phyloP scores from a whole-genome alignment of 441 rosid genomes.

The Kokia cookei region DNA sequence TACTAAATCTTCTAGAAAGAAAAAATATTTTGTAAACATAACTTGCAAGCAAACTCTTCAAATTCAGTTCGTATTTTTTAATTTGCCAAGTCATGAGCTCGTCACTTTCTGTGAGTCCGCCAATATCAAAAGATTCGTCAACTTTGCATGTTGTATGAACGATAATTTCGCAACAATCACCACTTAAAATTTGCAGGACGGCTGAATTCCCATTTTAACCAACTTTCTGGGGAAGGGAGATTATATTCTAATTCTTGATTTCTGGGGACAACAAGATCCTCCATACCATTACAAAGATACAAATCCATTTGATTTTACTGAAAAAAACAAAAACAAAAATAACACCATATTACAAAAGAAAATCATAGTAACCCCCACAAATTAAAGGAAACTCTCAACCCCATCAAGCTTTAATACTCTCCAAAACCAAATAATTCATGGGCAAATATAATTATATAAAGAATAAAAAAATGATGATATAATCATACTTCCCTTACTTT shows the following conservation, averaged over 20 bases:
- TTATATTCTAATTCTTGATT: constrained; percentile 41
- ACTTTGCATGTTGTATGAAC: no score
- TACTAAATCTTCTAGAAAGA: no score
- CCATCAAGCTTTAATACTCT: not conserved
- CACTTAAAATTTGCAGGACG: constrained; percentile 20
- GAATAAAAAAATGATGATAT: not conserved
- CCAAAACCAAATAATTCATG: not conserved
- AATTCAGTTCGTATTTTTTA: no score
- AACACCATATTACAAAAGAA: not conserved
- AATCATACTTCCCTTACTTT: not conserved
- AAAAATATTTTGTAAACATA: no score
- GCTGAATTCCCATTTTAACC: constrained; percentile 50
- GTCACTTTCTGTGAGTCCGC: no score
- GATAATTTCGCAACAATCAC: no score
- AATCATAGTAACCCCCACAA: not conserved
- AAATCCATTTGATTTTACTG: constrained; percentile 55
- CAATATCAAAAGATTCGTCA: no score
- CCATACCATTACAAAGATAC: constrained; percentile 27
- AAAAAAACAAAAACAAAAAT: not conserved
- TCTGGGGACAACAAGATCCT: constrained; percentile 52
- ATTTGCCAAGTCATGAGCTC: no score
- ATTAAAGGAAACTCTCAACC: not conserved
- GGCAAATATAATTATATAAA: no score
- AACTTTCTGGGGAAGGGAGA: constrained; percentile 44
- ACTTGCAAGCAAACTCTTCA: no score